A percentile compares a stretch with the other conserved stretches of the same genome.
phyloP scores from a whole-genome alignment of 208 protist species.

The Porcisia hertigi region DNA sequence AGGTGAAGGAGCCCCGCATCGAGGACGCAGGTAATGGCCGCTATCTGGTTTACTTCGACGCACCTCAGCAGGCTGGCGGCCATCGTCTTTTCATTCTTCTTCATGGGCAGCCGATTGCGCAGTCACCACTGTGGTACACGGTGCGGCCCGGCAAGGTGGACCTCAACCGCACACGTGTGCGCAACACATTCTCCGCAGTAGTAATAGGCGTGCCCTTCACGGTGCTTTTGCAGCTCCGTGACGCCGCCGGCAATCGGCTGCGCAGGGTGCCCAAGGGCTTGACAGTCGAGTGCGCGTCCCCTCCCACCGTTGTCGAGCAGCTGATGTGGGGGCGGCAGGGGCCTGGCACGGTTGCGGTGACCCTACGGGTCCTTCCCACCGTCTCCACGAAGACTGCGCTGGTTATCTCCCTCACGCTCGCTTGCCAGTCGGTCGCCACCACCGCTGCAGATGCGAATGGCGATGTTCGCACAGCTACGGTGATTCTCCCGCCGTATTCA shows the following conservation, averaged over 20 bases:
- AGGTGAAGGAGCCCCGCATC: conserved; percentile 22
- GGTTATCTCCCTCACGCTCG: conserved; percentile 15
- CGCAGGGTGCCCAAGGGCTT: conserved; percentile 2
- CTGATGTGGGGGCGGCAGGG: conserved; percentile 15
- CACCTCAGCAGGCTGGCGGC: conserved; percentile 42
- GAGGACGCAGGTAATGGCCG: conserved; percentile 31
- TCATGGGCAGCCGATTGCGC: conserved; percentile 62
- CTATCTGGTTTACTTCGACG: conserved; percentile 48
- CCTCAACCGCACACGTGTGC: conserved; percentile 35
- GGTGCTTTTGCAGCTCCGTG: conserved; percentile 42
- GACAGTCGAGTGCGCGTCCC: conserved; percentile 12
- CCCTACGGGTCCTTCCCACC: conserved; percentile 23
- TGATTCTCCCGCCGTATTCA: conserved; percentile 18
- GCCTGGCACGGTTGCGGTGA: conserved; percentile 16
- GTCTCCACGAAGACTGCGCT: conserved; percentile 19
- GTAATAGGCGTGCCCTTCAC: conserved; percentile 55
- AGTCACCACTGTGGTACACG: conserved; percentile 60
- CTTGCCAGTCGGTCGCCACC: not conserved
- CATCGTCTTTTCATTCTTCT: conserved; percentile 60
- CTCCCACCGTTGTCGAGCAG: conserved; percentile 20
- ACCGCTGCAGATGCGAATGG: not conserved
- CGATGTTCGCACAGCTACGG: not conserved
- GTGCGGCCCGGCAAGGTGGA: conserved; percentile 42
- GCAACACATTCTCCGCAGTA: conserved; percentile 55
- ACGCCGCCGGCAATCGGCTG: conserved; percentile 55